These are phyloP conservation scores for Oropetium thomaeum DNA, from an alignment of 176 grass and related monocot species.

Conservation along the genomic window DNA sequence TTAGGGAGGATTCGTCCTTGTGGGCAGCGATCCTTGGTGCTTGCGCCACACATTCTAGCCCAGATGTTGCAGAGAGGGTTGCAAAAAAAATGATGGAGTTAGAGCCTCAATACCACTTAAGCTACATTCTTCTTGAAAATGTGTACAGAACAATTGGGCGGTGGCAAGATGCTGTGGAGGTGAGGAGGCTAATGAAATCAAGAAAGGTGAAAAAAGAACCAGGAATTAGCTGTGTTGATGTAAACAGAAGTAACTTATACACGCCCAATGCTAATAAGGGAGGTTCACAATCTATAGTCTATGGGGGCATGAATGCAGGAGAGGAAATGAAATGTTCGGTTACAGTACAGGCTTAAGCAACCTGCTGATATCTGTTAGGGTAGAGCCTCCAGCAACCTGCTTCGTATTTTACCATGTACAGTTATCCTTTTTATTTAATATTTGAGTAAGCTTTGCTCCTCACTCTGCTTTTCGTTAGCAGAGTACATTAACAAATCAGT, in stretches of 20 bases:
- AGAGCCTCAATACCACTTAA: slow-evolving; percentile 69
- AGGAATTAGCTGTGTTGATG: slow-evolving; percentile 67
- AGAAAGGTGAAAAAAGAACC: slow-evolving; percentile 61
- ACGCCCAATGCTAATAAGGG: slow-evolving; percentile 1
- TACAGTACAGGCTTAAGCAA: background rate
- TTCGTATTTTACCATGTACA: background rate
- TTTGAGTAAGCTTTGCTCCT: background rate
- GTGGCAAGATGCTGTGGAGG: slow-evolving; percentile 71
- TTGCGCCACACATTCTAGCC: slow-evolving; percentile 63
- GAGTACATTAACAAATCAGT: background rate
- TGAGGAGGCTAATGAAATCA: slow-evolving; percentile 66
- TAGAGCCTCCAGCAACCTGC: background rate
- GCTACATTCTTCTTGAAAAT: slow-evolving; percentile 84
- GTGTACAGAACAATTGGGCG: slow-evolving; percentile 73
- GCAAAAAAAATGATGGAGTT: slow-evolving; percentile 81
- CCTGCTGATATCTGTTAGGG: background rate
- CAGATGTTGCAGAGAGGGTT: slow-evolving; percentile 59
- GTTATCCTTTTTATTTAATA: background rate
- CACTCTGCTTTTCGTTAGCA: background rate
- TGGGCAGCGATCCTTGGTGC: slow-evolving; percentile 71
- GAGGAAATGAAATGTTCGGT: slow-evolving; percentile 8
- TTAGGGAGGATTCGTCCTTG: slow-evolving; percentile 54
- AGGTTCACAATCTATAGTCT: slow-evolving; percentile 4
- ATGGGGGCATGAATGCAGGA: background rate
- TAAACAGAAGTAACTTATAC: slow-evolving; percentile 32